phyloP scores from a whole-genome alignment of 129 eudicot genomes.

The Daucus carota region DH1_v3.0 NC_030385.2:13541501-13542000 shows the following conservation, averaged over 20 bases:
- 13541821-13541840: neutral
- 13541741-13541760: constrained; percentile 22
- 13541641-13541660: constrained; percentile 53
- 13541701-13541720: constrained; percentile 34
- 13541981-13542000: neutral
- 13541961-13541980: neutral
- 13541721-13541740: constrained; percentile 13
- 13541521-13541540: constrained; percentile 86
- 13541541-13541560: constrained; percentile 66
- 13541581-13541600: constrained; percentile 58
- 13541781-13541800: neutral
- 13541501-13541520: constrained; percentile 64
- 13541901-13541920: neutral
- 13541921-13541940: neutral
- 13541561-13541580: constrained; percentile 59
- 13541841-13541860: neutral
- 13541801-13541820: neutral
- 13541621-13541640: constrained; percentile 53
- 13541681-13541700: constrained; percentile 70
- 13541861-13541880: neutral
- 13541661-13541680: constrained; percentile 79
- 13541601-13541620: constrained; percentile 72
- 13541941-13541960: neutral
- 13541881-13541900: neutral
- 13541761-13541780: neutral